Percentiles rank a stretch among this genome's conserved stretches.
phyloP scores from a whole-genome alignment of 202 grass and related monocot species.

The Zizania palustris region DNA sequence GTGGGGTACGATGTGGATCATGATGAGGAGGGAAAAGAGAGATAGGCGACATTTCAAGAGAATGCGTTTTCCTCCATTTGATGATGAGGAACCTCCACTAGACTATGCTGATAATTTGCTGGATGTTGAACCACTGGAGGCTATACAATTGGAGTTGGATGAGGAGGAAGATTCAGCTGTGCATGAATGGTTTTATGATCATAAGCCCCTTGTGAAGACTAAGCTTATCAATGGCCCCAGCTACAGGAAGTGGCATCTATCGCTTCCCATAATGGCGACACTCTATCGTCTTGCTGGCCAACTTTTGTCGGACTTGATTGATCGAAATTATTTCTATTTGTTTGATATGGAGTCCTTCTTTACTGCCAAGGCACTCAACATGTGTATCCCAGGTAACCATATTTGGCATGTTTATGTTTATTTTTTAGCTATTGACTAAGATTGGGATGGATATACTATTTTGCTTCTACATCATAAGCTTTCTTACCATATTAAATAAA shows the following conservation, averaged over 20 bases:
- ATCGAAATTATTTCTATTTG: conserved; percentile 94
- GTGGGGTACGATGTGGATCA: conserved; percentile 99
- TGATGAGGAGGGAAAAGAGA: conserved; percentile 98
- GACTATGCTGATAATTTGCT: conserved; percentile 99
- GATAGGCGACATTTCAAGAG: conserved; percentile 95
- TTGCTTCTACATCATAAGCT: not conserved
- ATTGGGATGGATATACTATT: not conserved
- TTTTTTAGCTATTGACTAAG: not conserved
- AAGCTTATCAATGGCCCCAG: conserved; percentile 96
- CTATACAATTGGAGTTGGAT: conserved; percentile 92
- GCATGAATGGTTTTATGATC: conserved; percentile 95
- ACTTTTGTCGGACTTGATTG: conserved; percentile 90
- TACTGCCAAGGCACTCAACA: conserved; percentile 94
- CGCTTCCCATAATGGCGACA: conserved; percentile 96
- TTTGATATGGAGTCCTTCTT: conserved; percentile 99
- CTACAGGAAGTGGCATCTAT: conserved; percentile 94
- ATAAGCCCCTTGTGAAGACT: conserved; percentile 96
- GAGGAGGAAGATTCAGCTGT: conserved; percentile 95
- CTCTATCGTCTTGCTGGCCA: conserved; percentile 93
- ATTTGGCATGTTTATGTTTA: not conserved
- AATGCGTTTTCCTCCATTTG: conserved; percentile 99
- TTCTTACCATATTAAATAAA: conserved; percentile 21
- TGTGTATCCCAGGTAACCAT: conserved; percentile 94
- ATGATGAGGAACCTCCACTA: conserved; percentile 94
- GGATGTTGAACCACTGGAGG: conserved; percentile 94